A percentile compares a stretch with the other conserved stretches of the same genome.
Conservation (phyloP, 2,329 filamentous ascomycete genomes). For the Raffaelea ambrosiae region DNA sequence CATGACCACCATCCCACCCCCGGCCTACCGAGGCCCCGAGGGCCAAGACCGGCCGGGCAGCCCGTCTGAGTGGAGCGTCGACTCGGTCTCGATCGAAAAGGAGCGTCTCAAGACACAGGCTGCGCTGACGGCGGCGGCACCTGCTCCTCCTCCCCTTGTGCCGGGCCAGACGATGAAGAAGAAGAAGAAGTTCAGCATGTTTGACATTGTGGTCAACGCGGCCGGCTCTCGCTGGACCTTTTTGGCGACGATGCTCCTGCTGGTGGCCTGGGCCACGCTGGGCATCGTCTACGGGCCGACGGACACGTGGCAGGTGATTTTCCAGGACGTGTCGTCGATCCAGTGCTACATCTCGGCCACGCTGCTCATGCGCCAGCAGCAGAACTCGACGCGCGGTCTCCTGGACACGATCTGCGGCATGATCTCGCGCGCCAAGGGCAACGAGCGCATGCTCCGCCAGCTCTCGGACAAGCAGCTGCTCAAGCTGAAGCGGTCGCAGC, state of each 20-base stretch:
- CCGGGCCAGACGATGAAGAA: not conserved
- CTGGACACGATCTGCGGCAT: not conserved
- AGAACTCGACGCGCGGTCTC: too few species aligned
- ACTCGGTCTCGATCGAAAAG: constrained; percentile 9
- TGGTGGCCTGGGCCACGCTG: constrained; percentile 21
- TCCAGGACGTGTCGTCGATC: constrained; percentile 26
- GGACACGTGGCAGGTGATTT: constrained; percentile 26
- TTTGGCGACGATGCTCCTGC: constrained; percentile 20
- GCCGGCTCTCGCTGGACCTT: constrained; percentile 16
- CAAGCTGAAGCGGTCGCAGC: constrained; percentile 10
- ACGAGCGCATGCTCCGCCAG: constrained; percentile 20
- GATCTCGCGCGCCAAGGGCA: constrained; percentile 21
- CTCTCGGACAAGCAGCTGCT: constrained; percentile 13
- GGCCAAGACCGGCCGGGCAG: too few species aligned
- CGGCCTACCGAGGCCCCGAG: too few species aligned
- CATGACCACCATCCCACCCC: too few species aligned
- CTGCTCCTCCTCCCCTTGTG: too few species aligned
- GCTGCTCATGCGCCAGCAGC: constrained; percentile 29
- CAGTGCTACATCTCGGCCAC: constrained; percentile 28
- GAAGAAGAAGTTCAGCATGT: too few species aligned
- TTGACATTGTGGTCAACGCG: constrained; percentile 13
- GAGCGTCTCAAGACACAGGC: constrained; percentile 5
- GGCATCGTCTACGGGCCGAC: constrained; percentile 21
- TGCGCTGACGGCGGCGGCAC: not conserved
- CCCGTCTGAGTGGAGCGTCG: too few species aligned